Evolutionary conservation across 2,329 filamentous ascomycete genomes (phyloP), one percentile per base, ranked within the genome.

Genomic region (Colletotrichum scovillei): DNA sequence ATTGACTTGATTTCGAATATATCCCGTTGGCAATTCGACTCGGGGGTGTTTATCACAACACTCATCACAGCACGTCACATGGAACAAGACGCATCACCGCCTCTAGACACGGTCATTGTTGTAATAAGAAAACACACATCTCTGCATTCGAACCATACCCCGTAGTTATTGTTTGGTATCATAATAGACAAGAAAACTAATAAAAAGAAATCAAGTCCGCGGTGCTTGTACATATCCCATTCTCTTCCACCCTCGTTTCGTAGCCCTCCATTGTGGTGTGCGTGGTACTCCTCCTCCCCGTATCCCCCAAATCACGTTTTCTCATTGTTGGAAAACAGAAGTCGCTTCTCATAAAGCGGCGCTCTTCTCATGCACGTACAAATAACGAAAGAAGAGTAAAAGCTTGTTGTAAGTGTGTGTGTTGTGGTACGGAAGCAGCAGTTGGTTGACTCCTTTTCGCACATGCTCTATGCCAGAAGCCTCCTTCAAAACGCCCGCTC

Each of bases 401-500:
- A 8, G 8, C 19, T 49, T 49, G 42, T 49, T 22, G 8, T 4
- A 49, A 49, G 19, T n/a, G 19, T 49, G 16, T 46, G 42, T 49
- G 32, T 24, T 3, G 26, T 53, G 6, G 52, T 7, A 52, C 2
- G 28, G 46, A 52, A 6, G 52, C 35, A 38, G 52, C 28, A 55
- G 35, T n/a, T 14, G 5, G 8, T 28, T 14, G n/a, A 26, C 24
- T 53, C 62, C 22, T 30, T 32, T 30, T 49, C 35, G 28, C 42
- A 28, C 38, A n/a, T 24, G 42, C 58, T 49, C 38, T 60, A 56
- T 53, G 28, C 46, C 11, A 30, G 49, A 63, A 52, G 24, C 19
- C 42, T 49, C 49, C 57, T 55, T 55, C 32, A 63, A 8, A 69
- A 69, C 65, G 65, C 64, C 65, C 38, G 64, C 69, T 55, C 52